Base-by-base conservation (phyloP, 2,329 filamentous ascomycete genomes). In the Ceratocystis cacaofunesta region DNA sequence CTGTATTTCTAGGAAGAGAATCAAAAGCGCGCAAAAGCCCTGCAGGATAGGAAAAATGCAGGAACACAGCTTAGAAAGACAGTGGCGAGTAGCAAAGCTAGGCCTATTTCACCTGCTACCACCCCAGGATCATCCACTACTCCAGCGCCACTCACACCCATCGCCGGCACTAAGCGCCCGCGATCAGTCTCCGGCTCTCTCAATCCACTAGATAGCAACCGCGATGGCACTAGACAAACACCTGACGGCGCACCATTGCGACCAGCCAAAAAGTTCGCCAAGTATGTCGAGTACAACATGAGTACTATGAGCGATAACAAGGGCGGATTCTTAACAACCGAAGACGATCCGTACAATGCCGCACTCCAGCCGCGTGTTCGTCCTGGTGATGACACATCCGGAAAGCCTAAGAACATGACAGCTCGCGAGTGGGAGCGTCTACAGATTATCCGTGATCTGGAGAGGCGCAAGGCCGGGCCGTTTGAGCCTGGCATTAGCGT, bases 301-400 rank as follows among this genome's bases (percentile, higher is more conserved):
- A 92, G 89, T 73, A 88, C 92, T 76, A 97, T 99, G 91, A 95
- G 88, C 5, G 94, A 99, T 74, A 97, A 92, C 0, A 96, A 96
- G 73, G 94, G 94, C 68, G 94, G 94, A 0, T 99, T 99, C 75
- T 76, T 99, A 69, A 89, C 87, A n/a, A 82, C 84, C 0, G 89
- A 92, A 68, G 94, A 99, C 72, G 94, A 99, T 74, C 94, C 94
- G 0, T 85, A 87, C 73, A 96, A 96, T 73, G 87, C 87, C 70
- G 89, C 87, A 7, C 83, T 86, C 70, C 75, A 66, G 66, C 76
- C 69, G 74, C 81, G 63, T 76, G 69, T 70, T 17, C 73, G 68
- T 43, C 72, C 71, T 65, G 68, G 69, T 28, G 72, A 75, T 6
- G 75, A 74, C 3, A 70, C 81, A 7, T 82, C 86, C 64, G 80